Evolutionary conservation across 345 rosid genomes (phyloP).

Genomic region (Salix purpurea): DNA sequence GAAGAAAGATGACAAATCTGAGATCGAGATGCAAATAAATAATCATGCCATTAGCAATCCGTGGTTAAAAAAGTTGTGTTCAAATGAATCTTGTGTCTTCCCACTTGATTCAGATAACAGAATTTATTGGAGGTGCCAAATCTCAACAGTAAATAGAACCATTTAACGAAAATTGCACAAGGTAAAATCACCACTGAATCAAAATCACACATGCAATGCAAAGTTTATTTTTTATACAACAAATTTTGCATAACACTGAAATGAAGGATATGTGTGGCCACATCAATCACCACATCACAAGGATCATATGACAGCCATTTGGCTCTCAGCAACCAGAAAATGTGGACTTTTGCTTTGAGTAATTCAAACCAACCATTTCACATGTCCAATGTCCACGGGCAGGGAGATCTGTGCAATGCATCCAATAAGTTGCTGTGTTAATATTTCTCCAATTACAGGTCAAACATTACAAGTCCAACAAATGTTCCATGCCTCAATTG

Average conservation of each 20-base stretch:
- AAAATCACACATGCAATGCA: neutral
- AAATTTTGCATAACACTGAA: neutral
- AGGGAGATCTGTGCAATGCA: neutral
- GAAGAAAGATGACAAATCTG: slow-evolving; percentile 1
- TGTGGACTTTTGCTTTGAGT: neutral
- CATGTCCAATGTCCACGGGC: neutral
- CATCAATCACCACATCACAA: neutral
- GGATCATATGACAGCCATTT: neutral
- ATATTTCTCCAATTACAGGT: neutral
- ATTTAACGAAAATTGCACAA: neutral
- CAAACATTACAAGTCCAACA: neutral
- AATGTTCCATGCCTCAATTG: neutral
- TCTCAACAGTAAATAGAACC: neutral
- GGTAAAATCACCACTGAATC: neutral
- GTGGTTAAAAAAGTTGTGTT: neutral
- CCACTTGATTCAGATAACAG: neutral
- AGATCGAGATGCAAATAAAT: neutral
- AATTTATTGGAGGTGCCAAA: neutral
- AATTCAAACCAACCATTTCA: neutral
- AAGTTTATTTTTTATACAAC: neutral
- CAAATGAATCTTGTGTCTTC: neutral
- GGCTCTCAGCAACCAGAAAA: neutral
- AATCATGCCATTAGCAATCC: neutral
- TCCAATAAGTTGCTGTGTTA: neutral
- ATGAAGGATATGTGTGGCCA: neutral